Conservation (phyloP, 192 early-diverging fungal genomes). For the Podila epigama region DNA sequence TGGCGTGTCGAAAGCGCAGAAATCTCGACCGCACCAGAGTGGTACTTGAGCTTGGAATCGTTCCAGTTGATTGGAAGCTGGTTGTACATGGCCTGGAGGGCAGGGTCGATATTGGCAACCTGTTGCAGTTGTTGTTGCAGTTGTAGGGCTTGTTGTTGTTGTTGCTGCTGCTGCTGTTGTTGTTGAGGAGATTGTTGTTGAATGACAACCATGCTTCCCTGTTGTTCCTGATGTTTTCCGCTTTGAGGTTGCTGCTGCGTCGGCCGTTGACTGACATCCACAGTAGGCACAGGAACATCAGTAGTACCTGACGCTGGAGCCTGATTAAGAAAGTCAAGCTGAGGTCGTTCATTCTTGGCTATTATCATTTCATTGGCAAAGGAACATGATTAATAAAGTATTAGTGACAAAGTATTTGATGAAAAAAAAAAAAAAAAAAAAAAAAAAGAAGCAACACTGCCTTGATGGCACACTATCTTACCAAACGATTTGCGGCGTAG, state of each 20-base stretch:
- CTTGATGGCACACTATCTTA: slow-evolving; percentile 41
- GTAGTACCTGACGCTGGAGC: slow-evolving; percentile 6
- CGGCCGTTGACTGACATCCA: background rate
- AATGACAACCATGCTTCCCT: no score
- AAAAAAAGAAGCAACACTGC: no score
- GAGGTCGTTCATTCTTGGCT: slow-evolving; percentile 15
- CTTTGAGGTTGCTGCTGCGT: background rate
- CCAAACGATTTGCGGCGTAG: slow-evolving; percentile 69
- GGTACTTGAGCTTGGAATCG: slow-evolving; percentile 71
- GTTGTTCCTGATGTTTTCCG: background rate
- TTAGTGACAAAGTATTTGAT: slow-evolving; percentile 17
- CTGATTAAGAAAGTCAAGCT: slow-evolving; percentile 1
- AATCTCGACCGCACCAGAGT: slow-evolving; percentile 79
- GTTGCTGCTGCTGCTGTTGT: background rate
- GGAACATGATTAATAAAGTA: background rate
- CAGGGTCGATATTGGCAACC: slow-evolving; percentile 26
- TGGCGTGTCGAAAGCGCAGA: slow-evolving; percentile 70
- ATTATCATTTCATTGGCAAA: background rate
- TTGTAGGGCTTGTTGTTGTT: slow-evolving; percentile 1
- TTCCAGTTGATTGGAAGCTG: slow-evolving; percentile 29
- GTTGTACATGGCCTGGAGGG: slow-evolving; percentile 17
- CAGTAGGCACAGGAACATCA: slow-evolving; percentile 4
- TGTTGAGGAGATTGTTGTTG: background rate
- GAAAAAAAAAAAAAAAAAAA: background rate
- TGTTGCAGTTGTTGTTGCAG: background rate